phyloP scores from a whole-genome alignment of 2,329 filamentous ascomycete species.

The Cordyceps fumosorosea region DNA sequence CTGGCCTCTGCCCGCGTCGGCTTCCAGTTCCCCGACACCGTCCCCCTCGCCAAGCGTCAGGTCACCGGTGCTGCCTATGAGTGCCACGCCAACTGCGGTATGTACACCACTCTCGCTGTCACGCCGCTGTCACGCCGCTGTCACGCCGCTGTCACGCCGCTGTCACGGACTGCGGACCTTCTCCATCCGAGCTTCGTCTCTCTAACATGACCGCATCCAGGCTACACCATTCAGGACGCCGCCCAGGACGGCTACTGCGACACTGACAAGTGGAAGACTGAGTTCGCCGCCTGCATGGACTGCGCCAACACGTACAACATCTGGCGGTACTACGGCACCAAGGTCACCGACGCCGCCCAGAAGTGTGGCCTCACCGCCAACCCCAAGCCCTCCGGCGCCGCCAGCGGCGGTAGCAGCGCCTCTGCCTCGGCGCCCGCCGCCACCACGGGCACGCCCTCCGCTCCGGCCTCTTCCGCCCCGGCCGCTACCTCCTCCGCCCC shows the following conservation, averaged over 20 bases:
- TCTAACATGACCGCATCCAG: slow-evolving; percentile 16
- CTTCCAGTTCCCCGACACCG: slow-evolving; percentile 24
- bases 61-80: slow-evolving; percentile 33
- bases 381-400: slow-evolving; percentile 17
- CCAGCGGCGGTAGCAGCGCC: slow-evolving; percentile 1
- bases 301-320: slow-evolving; percentile 37
- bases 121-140: too few relatives aligned
- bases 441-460: slow-evolving; percentile 14
- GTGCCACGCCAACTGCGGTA: slow-evolving; percentile 47
- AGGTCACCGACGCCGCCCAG: slow-evolving; percentile 30
- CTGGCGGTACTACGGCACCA: slow-evolving; percentile 36
- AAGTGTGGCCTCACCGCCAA: slow-evolving; percentile 27
- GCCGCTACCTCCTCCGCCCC: neutral
- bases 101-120: too few relatives aligned
- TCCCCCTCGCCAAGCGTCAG: slow-evolving; percentile 37
- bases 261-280: slow-evolving; percentile 31
- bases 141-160: too few relatives aligned
- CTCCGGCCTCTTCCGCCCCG: slow-evolving; percentile 12
- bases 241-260: slow-evolving; percentile 25
- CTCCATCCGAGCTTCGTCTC: too few relatives aligned
- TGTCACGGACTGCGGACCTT: too few relatives aligned
- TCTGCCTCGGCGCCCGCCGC: neutral
- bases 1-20: slow-evolving; percentile 18
- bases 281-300: slow-evolving; percentile 38
- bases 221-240: slow-evolving; percentile 24